A percentile compares a stretch with the other conserved stretches of the same genome.
Conservation (phyloP, 1,139 yeast genomes). For the Pichia sp. region DNA sequence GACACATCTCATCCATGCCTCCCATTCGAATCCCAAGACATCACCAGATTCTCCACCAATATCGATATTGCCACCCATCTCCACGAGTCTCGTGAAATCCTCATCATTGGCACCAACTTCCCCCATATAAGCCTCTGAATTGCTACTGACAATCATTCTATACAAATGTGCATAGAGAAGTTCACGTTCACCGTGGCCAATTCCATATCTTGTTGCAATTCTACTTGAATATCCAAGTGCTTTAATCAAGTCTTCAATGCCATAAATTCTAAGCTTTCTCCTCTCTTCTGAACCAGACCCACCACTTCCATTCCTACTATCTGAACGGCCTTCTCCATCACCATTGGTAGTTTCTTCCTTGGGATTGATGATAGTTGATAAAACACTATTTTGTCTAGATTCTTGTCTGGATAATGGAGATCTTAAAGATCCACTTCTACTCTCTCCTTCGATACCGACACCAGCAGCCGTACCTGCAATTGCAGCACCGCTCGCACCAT, state of each 20-base stretch:
- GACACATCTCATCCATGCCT: slow-evolving; percentile 30
- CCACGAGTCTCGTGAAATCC: slow-evolving; percentile 26
- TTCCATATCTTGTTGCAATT: slow-evolving; percentile 31
- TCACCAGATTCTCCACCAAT: slow-evolving; percentile 19
- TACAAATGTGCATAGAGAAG: slow-evolving; percentile 44
- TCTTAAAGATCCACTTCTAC: slow-evolving; percentile 2
- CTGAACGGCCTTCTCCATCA: slow-evolving; percentile 2
- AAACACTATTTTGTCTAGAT: slow-evolving; percentile 22
- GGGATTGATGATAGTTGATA: slow-evolving; percentile 17
- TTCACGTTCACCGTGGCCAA: slow-evolving; percentile 44
- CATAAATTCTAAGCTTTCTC: slow-evolving; percentile 13
- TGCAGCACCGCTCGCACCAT: too few species aligned
- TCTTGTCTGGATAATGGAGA: slow-evolving; percentile 19
- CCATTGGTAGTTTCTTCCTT: slow-evolving; percentile 15
- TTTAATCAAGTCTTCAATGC: slow-evolving; percentile 19
- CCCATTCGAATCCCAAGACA: slow-evolving; percentile 35
- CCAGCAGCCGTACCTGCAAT: too few species aligned
- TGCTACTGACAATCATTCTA: slow-evolving; percentile 35
- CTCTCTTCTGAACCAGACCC: not conserved
- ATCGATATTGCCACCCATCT: slow-evolving; percentile 20
- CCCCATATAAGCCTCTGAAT: slow-evolving; percentile 27
- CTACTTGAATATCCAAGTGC: slow-evolving; percentile 31
- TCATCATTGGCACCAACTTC: slow-evolving; percentile 9
- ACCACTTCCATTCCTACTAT: not conserved
- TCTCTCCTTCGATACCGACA: slow-evolving; percentile 1